Percentiles rank a stretch among this genome's conserved stretches.
These are phyloP conservation scores for Drechslerella coelobrocha DNA, from an alignment of 2,329 filamentous ascomycete species.

Conservation along the genomic window DNA sequence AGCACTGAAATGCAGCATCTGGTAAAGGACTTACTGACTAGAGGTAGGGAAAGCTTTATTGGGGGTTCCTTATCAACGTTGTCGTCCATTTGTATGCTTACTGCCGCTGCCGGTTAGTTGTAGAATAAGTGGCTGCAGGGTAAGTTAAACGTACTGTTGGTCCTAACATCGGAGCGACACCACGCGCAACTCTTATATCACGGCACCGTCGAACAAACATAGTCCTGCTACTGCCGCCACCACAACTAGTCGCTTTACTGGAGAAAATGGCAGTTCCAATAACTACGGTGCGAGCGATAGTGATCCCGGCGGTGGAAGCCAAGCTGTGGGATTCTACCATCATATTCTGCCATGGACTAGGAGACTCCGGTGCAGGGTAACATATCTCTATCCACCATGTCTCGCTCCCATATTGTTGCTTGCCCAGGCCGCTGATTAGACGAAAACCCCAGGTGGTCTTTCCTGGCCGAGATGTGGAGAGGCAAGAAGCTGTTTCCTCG, in stretches of 20 bases:
- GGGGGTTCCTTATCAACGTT: constrained; percentile 57
- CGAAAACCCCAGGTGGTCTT: constrained; percentile 19
- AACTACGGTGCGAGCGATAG: constrained; percentile 23
- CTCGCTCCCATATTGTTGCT: background rate
- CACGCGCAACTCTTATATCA: too few species aligned
- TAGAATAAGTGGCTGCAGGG: background rate
- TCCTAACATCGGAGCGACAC: too few species aligned
- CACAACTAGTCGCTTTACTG: background rate
- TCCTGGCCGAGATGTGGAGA: constrained; percentile 64
- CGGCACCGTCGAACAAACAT: background rate
- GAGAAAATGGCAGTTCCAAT: constrained; percentile 13
- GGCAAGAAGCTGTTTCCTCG: constrained; percentile 32
- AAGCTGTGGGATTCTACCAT: constrained; percentile 61
- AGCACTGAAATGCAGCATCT: constrained; percentile 1
- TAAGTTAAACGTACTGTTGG: too few species aligned
- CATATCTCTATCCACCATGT: constrained; percentile 56
- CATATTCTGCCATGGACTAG: constrained; percentile 91
- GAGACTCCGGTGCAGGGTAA: constrained; percentile 75
- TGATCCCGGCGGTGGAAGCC: constrained; percentile 28
- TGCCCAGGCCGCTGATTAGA: background rate
- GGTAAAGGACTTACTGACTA: constrained; percentile 63
- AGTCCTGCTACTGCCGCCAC: background rate
- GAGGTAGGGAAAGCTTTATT: constrained; percentile 78
- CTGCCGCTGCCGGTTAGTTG: background rate
- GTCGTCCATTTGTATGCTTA: constrained; percentile 2